phyloP scores from a whole-genome alignment of 768 basidiomycete genomes.

The Neoboletus brunneissimus region DNA sequence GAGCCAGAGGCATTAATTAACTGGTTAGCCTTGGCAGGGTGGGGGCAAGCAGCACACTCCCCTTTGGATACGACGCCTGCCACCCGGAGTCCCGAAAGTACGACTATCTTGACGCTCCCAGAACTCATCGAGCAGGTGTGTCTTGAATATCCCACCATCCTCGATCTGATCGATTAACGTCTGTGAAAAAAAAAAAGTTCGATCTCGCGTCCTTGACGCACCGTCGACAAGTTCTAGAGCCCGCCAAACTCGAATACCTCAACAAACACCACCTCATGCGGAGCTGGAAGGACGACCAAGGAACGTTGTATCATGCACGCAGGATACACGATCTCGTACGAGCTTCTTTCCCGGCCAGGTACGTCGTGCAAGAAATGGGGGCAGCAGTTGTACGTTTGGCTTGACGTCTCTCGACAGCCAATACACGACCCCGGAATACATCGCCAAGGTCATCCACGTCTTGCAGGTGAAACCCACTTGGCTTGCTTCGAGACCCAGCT shows the following conservation, averaged over 20 bases:
- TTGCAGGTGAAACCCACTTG: conserved; percentile 46
- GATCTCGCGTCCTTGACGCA: conserved; percentile 75
- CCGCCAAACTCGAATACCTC: conserved; percentile 75
- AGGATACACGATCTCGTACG: conserved; percentile 54
- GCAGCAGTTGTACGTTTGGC: background rate
- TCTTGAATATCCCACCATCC: background rate
- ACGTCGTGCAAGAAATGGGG: background rate
- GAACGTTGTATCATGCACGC: conserved; percentile 51
- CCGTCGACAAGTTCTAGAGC: conserved; percentile 78
- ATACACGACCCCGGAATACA: conserved; percentile 53
- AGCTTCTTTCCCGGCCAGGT: conserved; percentile 61
- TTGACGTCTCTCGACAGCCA: conserved; percentile 31
- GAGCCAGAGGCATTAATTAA: conserved; percentile 88
- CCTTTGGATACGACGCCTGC: conserved; percentile 20
- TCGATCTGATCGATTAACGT: background rate
- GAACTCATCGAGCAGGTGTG: conserved; percentile 65
- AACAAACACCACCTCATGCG: conserved; percentile 83
- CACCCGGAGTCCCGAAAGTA: conserved; percentile 59
- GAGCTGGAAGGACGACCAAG: conserved; percentile 48
- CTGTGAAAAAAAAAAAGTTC: conserved; percentile 50
- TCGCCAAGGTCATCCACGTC: conserved; percentile 59
- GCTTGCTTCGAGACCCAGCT: background rate
- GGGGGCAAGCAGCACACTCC: conserved; percentile 59
- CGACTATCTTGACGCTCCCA: conserved; percentile 54
- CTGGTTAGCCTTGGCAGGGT: conserved; percentile 93